These are phyloP conservation scores for Rhodamnia rubescens DNA, from an alignment of 345 rosid genomes.

Conservation along the genomic window DNA sequence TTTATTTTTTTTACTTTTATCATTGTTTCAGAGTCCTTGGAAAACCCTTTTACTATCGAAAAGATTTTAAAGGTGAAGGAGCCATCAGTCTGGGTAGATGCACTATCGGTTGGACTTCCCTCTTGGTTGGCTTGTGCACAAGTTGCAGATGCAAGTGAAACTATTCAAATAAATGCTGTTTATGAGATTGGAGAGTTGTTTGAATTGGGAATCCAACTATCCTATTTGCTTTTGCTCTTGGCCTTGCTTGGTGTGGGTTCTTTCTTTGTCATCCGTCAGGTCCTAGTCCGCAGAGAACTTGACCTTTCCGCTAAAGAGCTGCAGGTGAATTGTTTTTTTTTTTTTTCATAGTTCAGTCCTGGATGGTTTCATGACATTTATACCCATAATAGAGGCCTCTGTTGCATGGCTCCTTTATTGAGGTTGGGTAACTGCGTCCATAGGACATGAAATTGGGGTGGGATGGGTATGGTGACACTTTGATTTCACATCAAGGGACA, in stretches of 20 bases:
- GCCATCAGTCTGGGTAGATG: conserved; percentile 19
- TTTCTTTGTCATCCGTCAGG: conserved; percentile 90
- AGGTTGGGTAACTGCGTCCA: neutral
- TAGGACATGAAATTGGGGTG: neutral
- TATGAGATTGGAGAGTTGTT: conserved; percentile 75
- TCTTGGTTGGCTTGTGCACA: conserved; percentile 38
- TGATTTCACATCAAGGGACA: neutral
- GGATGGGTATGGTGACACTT: neutral
- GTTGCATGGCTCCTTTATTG: neutral
- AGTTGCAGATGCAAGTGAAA: conserved; percentile 53
- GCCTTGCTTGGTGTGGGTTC: conserved; percentile 84
- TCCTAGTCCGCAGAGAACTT: conserved; percentile 90
- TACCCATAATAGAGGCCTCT: neutral
- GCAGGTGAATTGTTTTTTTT: conserved; percentile 35
- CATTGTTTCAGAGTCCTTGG: conserved; percentile 27
- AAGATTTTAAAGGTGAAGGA: conserved; percentile 27
- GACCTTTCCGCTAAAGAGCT: conserved; percentile 95
- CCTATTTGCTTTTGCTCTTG: conserved; percentile 64
- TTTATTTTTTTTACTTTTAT: neutral
- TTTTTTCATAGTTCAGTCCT: neutral
- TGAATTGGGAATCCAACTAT: conserved; percentile 87
- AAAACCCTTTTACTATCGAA: conserved; percentile 15
- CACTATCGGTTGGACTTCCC: conserved; percentile 37
- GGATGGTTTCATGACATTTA: neutral
- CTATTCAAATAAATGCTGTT: conserved; percentile 23